Evolutionary conservation across 2,329 filamentous ascomycete genomes (phyloP).

Genomic region (Blastomyces parvus): DNA sequence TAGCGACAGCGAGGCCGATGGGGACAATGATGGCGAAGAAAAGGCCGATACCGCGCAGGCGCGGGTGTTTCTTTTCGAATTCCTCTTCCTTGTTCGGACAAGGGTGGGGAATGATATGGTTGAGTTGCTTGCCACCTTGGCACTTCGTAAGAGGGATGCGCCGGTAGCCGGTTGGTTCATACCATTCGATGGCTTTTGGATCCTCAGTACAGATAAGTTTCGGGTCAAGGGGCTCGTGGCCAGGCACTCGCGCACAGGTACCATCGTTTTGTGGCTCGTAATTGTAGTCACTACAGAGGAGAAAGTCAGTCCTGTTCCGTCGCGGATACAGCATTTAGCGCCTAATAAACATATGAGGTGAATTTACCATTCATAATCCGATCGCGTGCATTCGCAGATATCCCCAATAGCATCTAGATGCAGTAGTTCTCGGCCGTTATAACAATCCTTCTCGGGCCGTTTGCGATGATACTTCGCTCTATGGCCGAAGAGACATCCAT

Average conservation of each 20-base stretch:
- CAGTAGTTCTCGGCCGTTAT: slow-evolving; percentile 64
- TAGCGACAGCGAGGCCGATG: slow-evolving; percentile 56
- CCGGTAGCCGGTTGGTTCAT: slow-evolving; percentile 77
- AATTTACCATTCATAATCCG: slow-evolving; percentile 84
- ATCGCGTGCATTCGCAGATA: slow-evolving; percentile 74
- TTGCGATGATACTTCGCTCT: slow-evolving; percentile 84
- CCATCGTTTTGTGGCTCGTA: slow-evolving; percentile 70
- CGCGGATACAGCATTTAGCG: slow-evolving; percentile 3
- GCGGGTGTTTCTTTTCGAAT: slow-evolving; percentile 59
- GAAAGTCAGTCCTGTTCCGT: slow-evolving; percentile 4
- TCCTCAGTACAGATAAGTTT: slow-evolving; percentile 50
- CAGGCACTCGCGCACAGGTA: slow-evolving; percentile 66
- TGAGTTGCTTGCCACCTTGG: slow-evolving; percentile 61
- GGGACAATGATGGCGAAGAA: slow-evolving; percentile 80
- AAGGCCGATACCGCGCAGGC: slow-evolving; percentile 60
- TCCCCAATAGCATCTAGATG: slow-evolving; percentile 58
- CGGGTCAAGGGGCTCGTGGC: slow-evolving; percentile 56
- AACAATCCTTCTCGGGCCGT: slow-evolving; percentile 67
- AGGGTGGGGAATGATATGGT: slow-evolving; percentile 54
- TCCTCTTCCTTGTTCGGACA: slow-evolving; percentile 78
- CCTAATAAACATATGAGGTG: slow-evolving; percentile 12
- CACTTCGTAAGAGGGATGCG: slow-evolving; percentile 86
- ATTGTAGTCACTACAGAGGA: slow-evolving; percentile 68
- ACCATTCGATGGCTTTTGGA: slow-evolving; percentile 65
- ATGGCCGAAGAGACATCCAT: slow-evolving; percentile 88